These are phyloP conservation scores for Exsudoporus floridanus DNA, from an alignment of 1,284 basidiomycete species.

Conservation along the genomic window DNA sequence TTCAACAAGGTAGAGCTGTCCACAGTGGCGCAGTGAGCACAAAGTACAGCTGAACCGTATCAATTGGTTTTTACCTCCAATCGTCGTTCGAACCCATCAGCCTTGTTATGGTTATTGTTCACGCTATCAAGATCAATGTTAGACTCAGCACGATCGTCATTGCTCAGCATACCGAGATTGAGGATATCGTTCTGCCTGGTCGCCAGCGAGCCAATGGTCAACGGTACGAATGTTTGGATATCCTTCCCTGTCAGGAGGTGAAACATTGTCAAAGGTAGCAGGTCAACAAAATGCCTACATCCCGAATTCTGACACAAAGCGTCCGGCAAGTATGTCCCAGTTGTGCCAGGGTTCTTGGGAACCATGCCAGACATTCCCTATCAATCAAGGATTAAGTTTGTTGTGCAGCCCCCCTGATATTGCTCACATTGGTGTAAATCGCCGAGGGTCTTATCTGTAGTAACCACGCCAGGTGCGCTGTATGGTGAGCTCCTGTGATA, in stretches of 20 bases:
- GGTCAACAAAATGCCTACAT: constrained; percentile 51
- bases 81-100: constrained; percentile 81
- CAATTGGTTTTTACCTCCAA: constrained; percentile 57
- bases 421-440: constrained; percentile 82
- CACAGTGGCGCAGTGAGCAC: background rate
- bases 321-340: constrained; percentile 81
- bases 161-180: constrained; percentile 71
- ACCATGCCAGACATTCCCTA: constrained; percentile 92
- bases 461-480: constrained; percentile 73
- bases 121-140: constrained; percentile 43
- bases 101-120: constrained; percentile 86
- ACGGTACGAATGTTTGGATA: constrained; percentile 85
- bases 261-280: background rate
- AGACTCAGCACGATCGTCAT: constrained; percentile 11
- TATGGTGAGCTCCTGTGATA: constrained; percentile 88
- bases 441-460: constrained; percentile 74
- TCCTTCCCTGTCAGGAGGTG: constrained; percentile 56
- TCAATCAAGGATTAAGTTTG: background rate
- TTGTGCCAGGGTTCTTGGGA: constrained; percentile 86
- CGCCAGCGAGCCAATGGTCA: constrained; percentile 76
- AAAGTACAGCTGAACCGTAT: constrained; percentile 2
- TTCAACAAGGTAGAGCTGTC: constrained; percentile 79
- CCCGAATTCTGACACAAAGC: constrained; percentile 88
- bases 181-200: constrained; percentile 71
- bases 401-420: background rate